Evolutionary conservation across 2,329 filamentous ascomycete species (phyloP).

Genomic region (Colletotrichum cordylinicola): DNA sequence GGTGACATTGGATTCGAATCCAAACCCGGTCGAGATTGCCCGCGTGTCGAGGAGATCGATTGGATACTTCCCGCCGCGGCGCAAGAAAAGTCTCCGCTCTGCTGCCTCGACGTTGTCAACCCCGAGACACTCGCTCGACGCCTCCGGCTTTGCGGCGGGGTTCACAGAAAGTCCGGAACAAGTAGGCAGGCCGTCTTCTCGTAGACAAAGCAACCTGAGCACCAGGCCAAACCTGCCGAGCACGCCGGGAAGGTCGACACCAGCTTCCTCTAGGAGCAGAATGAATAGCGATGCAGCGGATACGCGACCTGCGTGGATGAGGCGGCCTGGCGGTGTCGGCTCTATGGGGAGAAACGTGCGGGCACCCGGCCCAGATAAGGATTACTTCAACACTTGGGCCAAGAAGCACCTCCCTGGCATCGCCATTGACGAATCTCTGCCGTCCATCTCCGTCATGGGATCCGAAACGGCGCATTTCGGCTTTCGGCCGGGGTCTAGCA

Average conservation of each 20-base stretch:
- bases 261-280: constrained; percentile 40
- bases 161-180: constrained; percentile 18
- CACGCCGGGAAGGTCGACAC: constrained; percentile 32
- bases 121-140: constrained; percentile 69
- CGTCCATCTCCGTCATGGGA: constrained; percentile 70
- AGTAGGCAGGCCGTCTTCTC: constrained; percentile 33
- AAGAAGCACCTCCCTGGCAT: constrained; percentile 83
- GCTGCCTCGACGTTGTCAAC: constrained; percentile 71
- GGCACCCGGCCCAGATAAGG: constrained; percentile 81
- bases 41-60: constrained; percentile 81
- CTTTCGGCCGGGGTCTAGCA: constrained; percentile 44
- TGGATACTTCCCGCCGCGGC: constrained; percentile 89
- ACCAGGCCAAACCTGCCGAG: constrained; percentile 33
- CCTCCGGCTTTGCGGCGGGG: background rate
- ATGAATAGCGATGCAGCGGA: constrained; percentile 45
- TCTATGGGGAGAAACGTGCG: constrained; percentile 75
- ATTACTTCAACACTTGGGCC: constrained; percentile 84
- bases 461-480: constrained; percentile 65
- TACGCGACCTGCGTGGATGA: constrained; percentile 66
- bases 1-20: constrained; percentile 77
- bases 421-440: constrained; percentile 68
- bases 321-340: constrained; percentile 87
- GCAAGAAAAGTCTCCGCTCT: constrained; percentile 80
- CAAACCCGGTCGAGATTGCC: constrained; percentile 80
- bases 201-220: constrained; percentile 49